Evolutionary conservation across 169 alveolate species (phyloP), one percentile per base, ranked within the genome.

Genomic region (Cryptosporidium sp.): DNA sequence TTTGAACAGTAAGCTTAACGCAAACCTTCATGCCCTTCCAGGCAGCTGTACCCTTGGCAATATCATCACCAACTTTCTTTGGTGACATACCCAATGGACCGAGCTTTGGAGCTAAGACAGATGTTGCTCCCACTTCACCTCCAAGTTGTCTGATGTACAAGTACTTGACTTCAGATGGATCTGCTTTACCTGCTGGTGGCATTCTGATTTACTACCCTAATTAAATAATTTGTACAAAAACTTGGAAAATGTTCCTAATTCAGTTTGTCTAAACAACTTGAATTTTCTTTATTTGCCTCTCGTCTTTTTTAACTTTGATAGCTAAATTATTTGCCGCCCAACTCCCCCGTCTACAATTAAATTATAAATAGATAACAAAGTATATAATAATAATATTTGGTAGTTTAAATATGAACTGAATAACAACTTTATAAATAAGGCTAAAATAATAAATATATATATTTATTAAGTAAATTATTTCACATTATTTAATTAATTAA

Each of bases 61-160:
- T 98, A 70, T 97, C 99, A 75, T 98, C 99, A 71, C 99, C 99
- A 48, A 96, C 97, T 95, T 98, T 98, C 92, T 97, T 96, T 69
- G 99, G 98, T 69, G 97, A 94, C 95, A 96, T 91, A 91, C 99
- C 99, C 59, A 97, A 95, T 39, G 99, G 99, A 86, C 99, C 99
- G 74, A 97, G 94, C 93, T 98, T 98, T 8, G 99, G 99, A 50
- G 99, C 99, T 41, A 98, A 96, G 70, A 97, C 99, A 39, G 99
- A 97, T 37, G 99, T 96, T 52, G 99, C 98, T 55, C 98, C 99
- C 48, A 96, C 97, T 92, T 97, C 99, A 26, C 99, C 99, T 75
- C 99, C 99, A 41, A 96, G 96, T 91, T 96, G 98, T 91, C 99
- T 97, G 92, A 98, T 93, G 95, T 94, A 96, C 85, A 98, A 87